Evolutionary conservation across 305 asterid species (phyloP), one percentile per base, ranked within the genome.

Genomic region (Solanum aculeatissimum): DNA sequence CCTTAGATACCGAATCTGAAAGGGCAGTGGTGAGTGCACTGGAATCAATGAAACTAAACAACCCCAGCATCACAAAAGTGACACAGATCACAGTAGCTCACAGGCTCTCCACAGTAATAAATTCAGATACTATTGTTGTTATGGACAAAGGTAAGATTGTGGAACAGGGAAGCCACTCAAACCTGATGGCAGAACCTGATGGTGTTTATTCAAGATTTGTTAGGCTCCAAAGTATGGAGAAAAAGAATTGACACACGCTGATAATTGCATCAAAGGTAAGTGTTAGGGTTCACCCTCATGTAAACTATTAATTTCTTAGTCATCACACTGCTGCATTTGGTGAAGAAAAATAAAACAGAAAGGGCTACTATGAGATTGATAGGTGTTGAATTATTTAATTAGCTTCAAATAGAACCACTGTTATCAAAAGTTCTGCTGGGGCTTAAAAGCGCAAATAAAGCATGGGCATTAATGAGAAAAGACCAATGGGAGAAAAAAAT

Each of bases 1-100:
- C 97, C 60, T 94, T 93, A 6, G 98, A 95, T 82, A 92, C 97
- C 2, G 93, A 91, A 90, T 93, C 98, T 6, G 97, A 95, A 88
- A 92, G 92, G 88, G 89, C 92, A 9, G 90, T 94, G 43, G 90
- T 88, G 82, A 78, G 83, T 74, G 94, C 94, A 65, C 89, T 93
- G 89, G 95, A 92, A 87, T 92, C 91, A 43, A 83, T 88, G 45
- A 83, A 89, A 80, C 86, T 84, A 82, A 74, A 86, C 83, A 84
- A 81, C 42, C 60, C 15, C 53, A 53, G 81, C 8, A 82, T 78
- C 77, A 72, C 92, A 4, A 80, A 78, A 84, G 85, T 92, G 80
- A 93, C 94, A 58, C 90, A 87, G 80, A 80, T 93, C 81, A 92
- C 94, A 55, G 94, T 92, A 16, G 95, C 98, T 84, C 95, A 92